phyloP scores from a whole-genome alignment of 176 grass and related monocot genomes.

The Luzula sylvatica region DNA sequence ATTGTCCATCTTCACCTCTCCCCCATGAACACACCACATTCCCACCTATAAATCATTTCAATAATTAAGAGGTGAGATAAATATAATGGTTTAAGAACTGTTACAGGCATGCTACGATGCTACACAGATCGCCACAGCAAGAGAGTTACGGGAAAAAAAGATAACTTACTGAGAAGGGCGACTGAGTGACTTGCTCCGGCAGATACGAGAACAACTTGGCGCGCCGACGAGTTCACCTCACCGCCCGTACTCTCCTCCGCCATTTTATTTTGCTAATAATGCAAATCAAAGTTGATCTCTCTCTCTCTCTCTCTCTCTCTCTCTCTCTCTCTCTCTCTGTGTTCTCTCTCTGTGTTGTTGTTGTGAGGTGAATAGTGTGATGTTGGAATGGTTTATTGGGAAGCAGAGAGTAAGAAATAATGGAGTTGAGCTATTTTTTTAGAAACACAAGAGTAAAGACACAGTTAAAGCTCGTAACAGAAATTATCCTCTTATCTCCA shows the following conservation, averaged over 20 bases:
- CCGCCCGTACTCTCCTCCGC: constrained; percentile 29
- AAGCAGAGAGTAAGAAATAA: background rate
- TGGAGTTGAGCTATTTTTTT: no score
- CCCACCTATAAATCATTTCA: constrained; percentile 32
- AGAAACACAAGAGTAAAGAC: no score
- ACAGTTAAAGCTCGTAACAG: no score
- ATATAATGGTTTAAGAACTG: background rate
- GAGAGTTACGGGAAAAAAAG: background rate
- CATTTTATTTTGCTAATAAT: background rate
- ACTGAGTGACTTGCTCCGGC: constrained; percentile 93
- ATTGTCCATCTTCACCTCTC: constrained; percentile 94
- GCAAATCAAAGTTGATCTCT: background rate
- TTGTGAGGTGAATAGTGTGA: background rate
- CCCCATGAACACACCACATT: constrained; percentile 92
- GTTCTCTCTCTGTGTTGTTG: background rate
- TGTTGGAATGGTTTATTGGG: constrained; percentile 5
- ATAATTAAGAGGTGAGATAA: background rate
- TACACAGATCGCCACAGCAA: background rate
- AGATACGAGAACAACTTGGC: constrained; percentile 55
- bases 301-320: background rate
- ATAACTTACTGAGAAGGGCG: constrained; percentile 78
- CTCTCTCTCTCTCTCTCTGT: background rate
- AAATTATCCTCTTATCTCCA: no score
- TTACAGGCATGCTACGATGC: background rate
- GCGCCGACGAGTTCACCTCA: constrained; percentile 16